Base-by-base conservation (phyloP, 2,329 filamentous ascomycete species). In the Colletotrichum melonis region DNA sequence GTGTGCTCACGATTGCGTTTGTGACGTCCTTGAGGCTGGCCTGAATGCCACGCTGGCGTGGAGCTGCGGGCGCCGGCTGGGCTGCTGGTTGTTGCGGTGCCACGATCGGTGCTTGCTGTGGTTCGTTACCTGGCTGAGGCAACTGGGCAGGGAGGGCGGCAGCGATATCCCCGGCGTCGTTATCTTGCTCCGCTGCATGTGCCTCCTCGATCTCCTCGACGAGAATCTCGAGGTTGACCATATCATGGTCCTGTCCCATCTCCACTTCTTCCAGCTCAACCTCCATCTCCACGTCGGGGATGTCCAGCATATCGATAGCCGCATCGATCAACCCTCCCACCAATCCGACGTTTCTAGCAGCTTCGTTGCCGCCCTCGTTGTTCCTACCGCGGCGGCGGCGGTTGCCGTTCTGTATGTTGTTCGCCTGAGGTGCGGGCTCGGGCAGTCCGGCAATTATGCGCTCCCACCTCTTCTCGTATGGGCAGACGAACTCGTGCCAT, bases 1-100 rank as follows among this genome's bases (percentile, higher is more conserved):
- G 83, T 1, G 88, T 86, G 16, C 86, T 86, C 35, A 88, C 85
- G 8, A 90, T 81, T 52, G 86, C 84, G 78, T 88, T 88, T 38
- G 87, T 83, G 6, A 88, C 77, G 57, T 82, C 82, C 1, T 83
- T 82, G 1, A 88, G 76, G 19, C 84, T 80, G 16, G 77, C 78
- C 55, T 82, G 82, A 28, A 84, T 75, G 55, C 79, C 74, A n/a
- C 78, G 76, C 26, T 77, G 72, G 3, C 75, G 76, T 66, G 77
- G 73, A 7, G 66, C 73, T 46, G 73, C 76, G 28, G 65, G 76
- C 74, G 69, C 75, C 58, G 72, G 67, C 54, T 67, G 75, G 1
- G 65, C 70, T 28, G 59, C 70, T 30, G 59, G 73, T 62, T 72
- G 68, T 19, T 76, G 73, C n/a, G 49, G 38, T 11, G 24, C 32